Percentiles rank a stretch among this genome's conserved stretches.
phyloP scores from a whole-genome alignment of 2,329 filamentous ascomycete species.

The Calonectria hongkongensis region DNA sequence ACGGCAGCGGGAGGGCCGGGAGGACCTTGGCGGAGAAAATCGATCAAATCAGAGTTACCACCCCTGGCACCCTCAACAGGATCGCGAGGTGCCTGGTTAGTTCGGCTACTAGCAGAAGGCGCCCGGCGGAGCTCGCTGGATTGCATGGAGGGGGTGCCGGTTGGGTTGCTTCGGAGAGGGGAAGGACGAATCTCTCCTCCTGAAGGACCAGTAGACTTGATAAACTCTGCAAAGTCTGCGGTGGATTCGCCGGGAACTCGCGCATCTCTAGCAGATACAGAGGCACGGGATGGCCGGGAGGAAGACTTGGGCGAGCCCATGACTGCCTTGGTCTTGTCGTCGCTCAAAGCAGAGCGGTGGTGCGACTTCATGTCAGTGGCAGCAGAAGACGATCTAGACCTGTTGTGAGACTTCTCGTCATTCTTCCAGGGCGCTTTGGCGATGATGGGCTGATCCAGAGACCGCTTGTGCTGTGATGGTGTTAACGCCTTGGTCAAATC shows the following conservation, averaged over 20 bases:
- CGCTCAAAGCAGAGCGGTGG: slow-evolving; percentile 40
- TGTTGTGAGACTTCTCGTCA: slow-evolving; percentile 66
- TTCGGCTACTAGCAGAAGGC: slow-evolving; percentile 65
- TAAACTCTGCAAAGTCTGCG: slow-evolving; percentile 91
- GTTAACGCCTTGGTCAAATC: slow-evolving; percentile 38
- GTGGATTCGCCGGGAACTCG: slow-evolving; percentile 82
- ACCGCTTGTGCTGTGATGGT: slow-evolving; percentile 61
- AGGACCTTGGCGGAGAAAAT: slow-evolving; percentile 94
- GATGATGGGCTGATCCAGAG: slow-evolving; percentile 65
- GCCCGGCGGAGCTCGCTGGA: slow-evolving; percentile 62
- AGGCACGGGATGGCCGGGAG: slow-evolving; percentile 47
- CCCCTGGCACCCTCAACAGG: slow-evolving; percentile 75
- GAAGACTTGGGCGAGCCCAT: slow-evolving; percentile 44
- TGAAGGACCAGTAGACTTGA: slow-evolving; percentile 87
- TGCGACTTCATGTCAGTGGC: slow-evolving; percentile 58
- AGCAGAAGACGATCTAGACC: slow-evolving; percentile 70
- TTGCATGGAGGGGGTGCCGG: slow-evolving; percentile 37
- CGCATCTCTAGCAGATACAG: slow-evolving; percentile 79
- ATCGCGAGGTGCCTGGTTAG: slow-evolving; percentile 82
- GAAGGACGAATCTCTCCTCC: slow-evolving; percentile 64
- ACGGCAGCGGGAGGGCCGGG: slow-evolving; percentile 73
- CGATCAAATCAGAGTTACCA: slow-evolving; percentile 90
- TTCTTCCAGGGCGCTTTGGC: slow-evolving; percentile 66
- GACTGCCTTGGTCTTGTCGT: slow-evolving; percentile 51
- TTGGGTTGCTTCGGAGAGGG: slow-evolving; percentile 58